Evolutionary conservation across 768 basidiomycete genomes (phyloP).

Genomic region (Xerocomellus amylosporus): DNA sequence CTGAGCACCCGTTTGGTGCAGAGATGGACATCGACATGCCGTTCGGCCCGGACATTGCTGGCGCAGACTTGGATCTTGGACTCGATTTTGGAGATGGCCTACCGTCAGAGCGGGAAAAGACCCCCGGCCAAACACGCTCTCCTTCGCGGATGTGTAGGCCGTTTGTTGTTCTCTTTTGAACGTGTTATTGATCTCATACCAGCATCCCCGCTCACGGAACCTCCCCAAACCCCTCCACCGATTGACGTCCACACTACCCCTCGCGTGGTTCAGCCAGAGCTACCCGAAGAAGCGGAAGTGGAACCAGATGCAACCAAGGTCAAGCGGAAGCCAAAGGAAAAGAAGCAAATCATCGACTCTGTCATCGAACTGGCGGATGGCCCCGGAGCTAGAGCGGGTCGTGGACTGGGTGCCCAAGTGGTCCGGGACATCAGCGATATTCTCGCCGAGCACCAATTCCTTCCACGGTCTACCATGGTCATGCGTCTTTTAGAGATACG

Average conservation of each 20-base stretch:
- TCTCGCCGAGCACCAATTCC: slow-evolving; percentile 75
- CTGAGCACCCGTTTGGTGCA: slow-evolving; percentile 61
- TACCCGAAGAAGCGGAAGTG: slow-evolving; percentile 36
- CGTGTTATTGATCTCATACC: slow-evolving; percentile 9
- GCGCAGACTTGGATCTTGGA: slow-evolving; percentile 63
- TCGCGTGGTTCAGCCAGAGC: slow-evolving; percentile 41
- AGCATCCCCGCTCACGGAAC: slow-evolving; percentile 78
- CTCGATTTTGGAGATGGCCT: slow-evolving; percentile 65
- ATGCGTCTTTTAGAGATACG: slow-evolving; percentile 86
- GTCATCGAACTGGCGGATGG: slow-evolving; percentile 79
- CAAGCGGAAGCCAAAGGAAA: slow-evolving; percentile 62
- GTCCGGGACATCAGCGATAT: slow-evolving; percentile 63
- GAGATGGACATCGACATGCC: slow-evolving; percentile 52
- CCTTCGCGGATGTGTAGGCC: slow-evolving; percentile 68
- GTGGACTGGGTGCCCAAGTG: slow-evolving; percentile 58
- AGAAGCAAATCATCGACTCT: slow-evolving; percentile 89
- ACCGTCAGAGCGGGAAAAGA: slow-evolving; percentile 46
- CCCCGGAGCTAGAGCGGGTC: slow-evolving; percentile 50
- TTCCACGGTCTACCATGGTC: slow-evolving; percentile 80
- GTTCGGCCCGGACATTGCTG: slow-evolving; percentile 49
- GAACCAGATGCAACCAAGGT: slow-evolving; percentile 34
- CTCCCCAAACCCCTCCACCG: slow-evolving; percentile 76
- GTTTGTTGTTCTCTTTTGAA: background rate
- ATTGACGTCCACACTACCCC: slow-evolving; percentile 47
- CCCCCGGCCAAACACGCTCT: slow-evolving; percentile 57